phyloP scores from a whole-genome alignment of 768 basidiomycete genomes.

The Serendipita vermifera region DNA sequence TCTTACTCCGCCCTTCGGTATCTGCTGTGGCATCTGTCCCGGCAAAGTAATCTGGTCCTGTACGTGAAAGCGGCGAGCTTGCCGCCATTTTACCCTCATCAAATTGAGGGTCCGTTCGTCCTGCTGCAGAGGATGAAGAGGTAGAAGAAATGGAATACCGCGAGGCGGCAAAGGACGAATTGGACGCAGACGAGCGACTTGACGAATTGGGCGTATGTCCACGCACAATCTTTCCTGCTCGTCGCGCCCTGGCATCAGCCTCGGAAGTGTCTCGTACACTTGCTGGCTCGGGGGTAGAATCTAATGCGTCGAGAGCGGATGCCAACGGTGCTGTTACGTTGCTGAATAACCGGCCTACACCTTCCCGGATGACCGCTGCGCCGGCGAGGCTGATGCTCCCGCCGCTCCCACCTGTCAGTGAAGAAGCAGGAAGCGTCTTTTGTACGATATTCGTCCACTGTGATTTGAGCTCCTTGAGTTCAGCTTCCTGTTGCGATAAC shows the following conservation, averaged over 20 bases:
- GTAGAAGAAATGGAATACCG: not conserved
- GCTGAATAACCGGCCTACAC: not conserved
- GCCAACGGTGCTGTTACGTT: constrained; percentile 3
- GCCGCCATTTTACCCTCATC: not conserved
- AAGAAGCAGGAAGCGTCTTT: not conserved
- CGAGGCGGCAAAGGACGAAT: not conserved
- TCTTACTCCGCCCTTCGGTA: no score
- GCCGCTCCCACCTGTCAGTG: constrained; percentile 30
- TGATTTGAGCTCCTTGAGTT: constrained; percentile 59
- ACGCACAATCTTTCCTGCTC: no score
- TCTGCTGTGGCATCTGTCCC: no score
- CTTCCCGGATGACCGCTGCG: no score
- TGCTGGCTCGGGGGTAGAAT: no score
- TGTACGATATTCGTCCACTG: constrained; percentile 71
- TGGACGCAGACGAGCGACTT: not conserved
- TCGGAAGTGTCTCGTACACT: no score
- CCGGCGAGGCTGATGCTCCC: constrained; percentile 43
- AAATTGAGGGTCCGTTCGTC: not conserved
- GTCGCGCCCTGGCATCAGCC: no score
- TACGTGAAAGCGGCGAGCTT: no score
- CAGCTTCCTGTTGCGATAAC: constrained; percentile 56
- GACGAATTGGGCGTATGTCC: constrained; percentile 1
- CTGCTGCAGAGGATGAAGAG: not conserved
- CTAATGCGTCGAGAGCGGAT: not conserved
- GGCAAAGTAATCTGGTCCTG: no score